Conservation (phyloP, 2,329 filamentous ascomycete species). For the Ascochyta pisi region DNA sequence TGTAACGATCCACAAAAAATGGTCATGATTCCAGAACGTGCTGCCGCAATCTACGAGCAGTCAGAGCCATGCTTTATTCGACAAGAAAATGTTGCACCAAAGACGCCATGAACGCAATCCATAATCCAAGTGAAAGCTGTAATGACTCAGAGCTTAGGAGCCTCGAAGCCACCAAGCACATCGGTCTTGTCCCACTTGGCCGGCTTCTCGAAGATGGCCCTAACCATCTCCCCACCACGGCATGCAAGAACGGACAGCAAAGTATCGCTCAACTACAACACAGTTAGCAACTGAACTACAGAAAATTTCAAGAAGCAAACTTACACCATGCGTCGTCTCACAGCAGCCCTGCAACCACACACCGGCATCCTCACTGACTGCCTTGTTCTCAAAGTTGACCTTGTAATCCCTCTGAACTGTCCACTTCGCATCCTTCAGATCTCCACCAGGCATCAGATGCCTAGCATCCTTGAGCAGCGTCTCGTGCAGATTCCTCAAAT, state of each 20-base stretch:
- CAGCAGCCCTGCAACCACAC: constrained; percentile 95
- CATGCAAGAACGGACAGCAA: constrained; percentile 79
- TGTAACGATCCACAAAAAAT: background rate
- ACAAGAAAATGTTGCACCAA: background rate
- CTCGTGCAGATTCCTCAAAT: constrained; percentile 78
- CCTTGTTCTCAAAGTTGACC: constrained; percentile 71
- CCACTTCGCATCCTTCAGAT: constrained; percentile 59
- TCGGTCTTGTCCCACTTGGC: constrained; percentile 36
- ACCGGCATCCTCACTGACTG: constrained; percentile 75
- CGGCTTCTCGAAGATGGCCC: constrained; percentile 69
- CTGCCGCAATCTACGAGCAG: background rate
- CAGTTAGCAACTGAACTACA: background rate
- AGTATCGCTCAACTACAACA: constrained; percentile 74
- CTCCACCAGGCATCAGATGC: constrained; percentile 66
- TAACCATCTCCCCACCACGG: constrained; percentile 78
- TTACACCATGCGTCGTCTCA: constrained; percentile 88
- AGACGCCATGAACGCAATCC: constrained; percentile 2
- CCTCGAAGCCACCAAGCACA: constrained; percentile 34
- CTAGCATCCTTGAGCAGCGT: constrained; percentile 72
- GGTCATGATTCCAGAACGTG: background rate
- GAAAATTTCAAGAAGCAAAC: constrained; percentile 47
- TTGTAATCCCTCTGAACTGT: constrained; percentile 79
- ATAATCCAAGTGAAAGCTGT: background rate
- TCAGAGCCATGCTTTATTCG: background rate
- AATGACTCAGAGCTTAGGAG: constrained; percentile 8